phyloP scores from a whole-genome alignment of 179 eudicot genomes.

The Camellia oleifera region DNA sequence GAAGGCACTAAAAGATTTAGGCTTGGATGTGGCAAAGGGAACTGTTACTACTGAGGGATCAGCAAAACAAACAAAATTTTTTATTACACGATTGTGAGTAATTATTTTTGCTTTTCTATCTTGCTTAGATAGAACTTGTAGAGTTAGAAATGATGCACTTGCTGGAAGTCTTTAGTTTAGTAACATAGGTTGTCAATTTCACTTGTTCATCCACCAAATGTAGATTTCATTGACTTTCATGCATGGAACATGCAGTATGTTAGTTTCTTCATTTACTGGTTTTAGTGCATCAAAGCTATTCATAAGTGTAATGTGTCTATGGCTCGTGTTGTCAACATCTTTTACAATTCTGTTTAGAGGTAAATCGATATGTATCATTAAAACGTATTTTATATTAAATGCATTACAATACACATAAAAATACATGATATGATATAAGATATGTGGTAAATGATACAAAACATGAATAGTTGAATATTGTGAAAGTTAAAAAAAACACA shows the following conservation, averaged over 20 bases:
- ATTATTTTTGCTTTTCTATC: background rate
- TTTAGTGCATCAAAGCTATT: slow-evolving; percentile 5
- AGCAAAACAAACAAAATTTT: slow-evolving; percentile 68
- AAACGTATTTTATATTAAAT: too few relatives aligned
- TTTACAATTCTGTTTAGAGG: too few relatives aligned
- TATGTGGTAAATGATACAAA: too few relatives aligned
- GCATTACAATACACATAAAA: too few relatives aligned
- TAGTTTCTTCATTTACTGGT: background rate
- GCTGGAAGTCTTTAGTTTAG: background rate
- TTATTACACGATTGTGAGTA: slow-evolving; percentile 68
- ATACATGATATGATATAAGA: too few relatives aligned
- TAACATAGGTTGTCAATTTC: background rate
- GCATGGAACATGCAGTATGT: background rate
- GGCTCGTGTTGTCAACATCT: background rate
- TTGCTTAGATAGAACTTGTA: background rate
- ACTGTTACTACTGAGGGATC: slow-evolving; percentile 82
- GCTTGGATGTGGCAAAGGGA: slow-evolving; percentile 88
- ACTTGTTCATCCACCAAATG: background rate
- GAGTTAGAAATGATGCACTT: slow-evolving; percentile 9
- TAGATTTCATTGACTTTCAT: background rate
- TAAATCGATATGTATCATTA: too few relatives aligned
- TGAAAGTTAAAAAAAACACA: too few relatives aligned
- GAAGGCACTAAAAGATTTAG: slow-evolving; percentile 89
- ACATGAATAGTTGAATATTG: too few relatives aligned
- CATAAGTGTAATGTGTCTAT: background rate